These are phyloP conservation scores for Xylaria intraflava DNA, from an alignment of 495 filamentous ascomycete species.

Conservation along the genomic window DNA sequence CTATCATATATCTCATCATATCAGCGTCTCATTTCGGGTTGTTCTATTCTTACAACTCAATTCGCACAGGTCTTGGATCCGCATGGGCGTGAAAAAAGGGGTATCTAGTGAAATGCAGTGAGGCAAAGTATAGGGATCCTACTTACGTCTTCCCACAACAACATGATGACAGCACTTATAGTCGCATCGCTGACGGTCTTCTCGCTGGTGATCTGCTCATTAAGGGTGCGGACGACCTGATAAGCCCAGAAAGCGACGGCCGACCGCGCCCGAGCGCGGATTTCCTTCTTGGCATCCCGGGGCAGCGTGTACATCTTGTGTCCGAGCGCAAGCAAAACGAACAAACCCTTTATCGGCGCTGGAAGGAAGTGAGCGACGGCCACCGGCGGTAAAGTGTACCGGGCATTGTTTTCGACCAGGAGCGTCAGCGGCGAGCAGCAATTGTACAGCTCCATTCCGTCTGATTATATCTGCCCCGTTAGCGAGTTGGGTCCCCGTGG, in stretches of 20 bases:
- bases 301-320: constrained; percentile 2
- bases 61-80: neutral
- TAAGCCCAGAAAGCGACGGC: constrained; percentile 5
- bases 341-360: neutral
- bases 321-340: constrained; percentile 2
- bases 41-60: neutral
- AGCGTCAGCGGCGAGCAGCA: neutral
- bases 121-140: neutral
- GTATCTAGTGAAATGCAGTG: neutral
- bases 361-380: neutral
- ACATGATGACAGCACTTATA: constrained; percentile 16
- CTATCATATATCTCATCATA: constrained; percentile 2
- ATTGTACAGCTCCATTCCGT: constrained; percentile 7
- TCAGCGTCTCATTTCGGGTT: neutral
- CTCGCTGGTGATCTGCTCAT: constrained; percentile 16
- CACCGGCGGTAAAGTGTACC: neutral
- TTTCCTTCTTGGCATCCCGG: neutral
- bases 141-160: constrained; percentile 22
- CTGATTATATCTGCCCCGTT: neutral
- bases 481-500: neutral
- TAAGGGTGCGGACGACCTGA: constrained; percentile 17
- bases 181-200: constrained; percentile 10
- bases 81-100: neutral
- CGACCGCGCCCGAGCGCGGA: neutral
- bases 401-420: neutral